A percentile compares a stretch with the other conserved stretches of the same genome.
phyloP scores from a whole-genome alignment of 1,139 yeast genomes.

The Zygoascus meyerae region DNA sequence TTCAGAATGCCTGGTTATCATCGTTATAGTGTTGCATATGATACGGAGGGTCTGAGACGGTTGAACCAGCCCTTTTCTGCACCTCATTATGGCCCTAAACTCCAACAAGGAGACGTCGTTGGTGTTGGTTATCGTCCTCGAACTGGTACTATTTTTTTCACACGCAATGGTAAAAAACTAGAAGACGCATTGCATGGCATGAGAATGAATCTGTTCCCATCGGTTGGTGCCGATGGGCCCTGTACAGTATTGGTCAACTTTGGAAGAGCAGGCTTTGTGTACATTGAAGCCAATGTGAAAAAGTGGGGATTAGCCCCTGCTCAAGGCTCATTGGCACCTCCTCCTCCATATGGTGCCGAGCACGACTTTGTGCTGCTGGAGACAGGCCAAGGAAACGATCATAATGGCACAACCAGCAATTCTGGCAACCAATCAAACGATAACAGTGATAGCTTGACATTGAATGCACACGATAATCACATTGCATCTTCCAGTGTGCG shows the following conservation, averaged over 20 bases:
- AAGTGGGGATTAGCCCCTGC: slow-evolving; percentile 88
- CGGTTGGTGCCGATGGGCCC: slow-evolving; percentile 76
- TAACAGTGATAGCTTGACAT: background rate
- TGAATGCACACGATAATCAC: slow-evolving; percentile 7
- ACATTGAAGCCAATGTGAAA: slow-evolving; percentile 90
- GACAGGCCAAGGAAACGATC: slow-evolving; percentile 15
- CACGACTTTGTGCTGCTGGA: slow-evolving; percentile 38
- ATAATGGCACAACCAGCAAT: slow-evolving; percentile 2
- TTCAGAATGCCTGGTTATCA: slow-evolving; percentile 85
- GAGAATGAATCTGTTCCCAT: slow-evolving; percentile 77
- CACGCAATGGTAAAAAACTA: slow-evolving; percentile 83
- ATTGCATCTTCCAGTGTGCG: slow-evolving; percentile 4
- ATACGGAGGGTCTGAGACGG: slow-evolving; percentile 75
- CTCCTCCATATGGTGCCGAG: slow-evolving; percentile 61
- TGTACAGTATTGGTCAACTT: slow-evolving; percentile 75
- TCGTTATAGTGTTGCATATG: slow-evolving; percentile 79
- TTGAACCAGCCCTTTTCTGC: slow-evolving; percentile 80
- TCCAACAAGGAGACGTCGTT: slow-evolving; percentile 80
- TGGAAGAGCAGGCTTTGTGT: slow-evolving; percentile 90
- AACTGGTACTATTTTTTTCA: slow-evolving; percentile 77
- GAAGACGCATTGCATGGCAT: slow-evolving; percentile 80
- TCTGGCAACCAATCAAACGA: background rate
- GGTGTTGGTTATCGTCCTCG: slow-evolving; percentile 85
- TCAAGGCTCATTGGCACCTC: slow-evolving; percentile 66
- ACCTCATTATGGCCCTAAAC: slow-evolving; percentile 64